Conservation (phyloP, 768 basidiomycete species). For the Panellus pusillus region DNA sequence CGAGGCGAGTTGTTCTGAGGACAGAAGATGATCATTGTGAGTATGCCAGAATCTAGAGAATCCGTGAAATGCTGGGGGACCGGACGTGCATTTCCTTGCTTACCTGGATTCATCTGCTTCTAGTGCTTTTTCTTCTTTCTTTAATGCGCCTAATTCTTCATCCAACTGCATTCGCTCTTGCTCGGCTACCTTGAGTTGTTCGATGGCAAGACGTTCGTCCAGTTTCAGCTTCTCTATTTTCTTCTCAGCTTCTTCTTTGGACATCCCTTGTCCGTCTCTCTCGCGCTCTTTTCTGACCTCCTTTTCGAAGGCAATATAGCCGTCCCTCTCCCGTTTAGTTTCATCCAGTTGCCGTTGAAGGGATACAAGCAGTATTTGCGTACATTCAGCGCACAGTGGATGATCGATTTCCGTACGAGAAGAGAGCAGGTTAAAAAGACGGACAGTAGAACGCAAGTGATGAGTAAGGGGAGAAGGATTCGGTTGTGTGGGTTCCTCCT, state of each 20-base stretch:
- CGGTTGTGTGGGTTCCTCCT: constrained; percentile 51
- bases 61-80: neutral
- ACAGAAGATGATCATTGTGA: constrained; percentile 72
- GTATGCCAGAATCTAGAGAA: constrained; percentile 73
- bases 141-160: constrained; percentile 66
- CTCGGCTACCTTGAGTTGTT: constrained; percentile 76
- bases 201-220: constrained; percentile 68
- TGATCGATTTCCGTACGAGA: constrained; percentile 83
- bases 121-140: constrained; percentile 75
- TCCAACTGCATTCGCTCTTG: constrained; percentile 75
- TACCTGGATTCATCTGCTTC: constrained; percentile 83
- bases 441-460: constrained; percentile 72
- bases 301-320: constrained; percentile 90
- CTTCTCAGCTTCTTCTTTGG: constrained; percentile 65
- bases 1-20: constrained; percentile 62
- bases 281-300: constrained; percentile 83
- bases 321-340: constrained; percentile 87
- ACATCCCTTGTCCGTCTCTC: constrained; percentile 59
- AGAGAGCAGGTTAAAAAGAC: constrained; percentile 75
- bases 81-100: constrained; percentile 29
- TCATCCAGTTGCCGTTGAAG: constrained; percentile 85
- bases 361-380: constrained; percentile 72
- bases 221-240: constrained; percentile 71
- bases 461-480: constrained; percentile 76
- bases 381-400: constrained; percentile 94